Evolutionary conservation across 1,284 basidiomycete genomes (phyloP), one percentile per base, ranked within the genome.

Genomic region (Cryptococcus wingfieldii): DNA sequence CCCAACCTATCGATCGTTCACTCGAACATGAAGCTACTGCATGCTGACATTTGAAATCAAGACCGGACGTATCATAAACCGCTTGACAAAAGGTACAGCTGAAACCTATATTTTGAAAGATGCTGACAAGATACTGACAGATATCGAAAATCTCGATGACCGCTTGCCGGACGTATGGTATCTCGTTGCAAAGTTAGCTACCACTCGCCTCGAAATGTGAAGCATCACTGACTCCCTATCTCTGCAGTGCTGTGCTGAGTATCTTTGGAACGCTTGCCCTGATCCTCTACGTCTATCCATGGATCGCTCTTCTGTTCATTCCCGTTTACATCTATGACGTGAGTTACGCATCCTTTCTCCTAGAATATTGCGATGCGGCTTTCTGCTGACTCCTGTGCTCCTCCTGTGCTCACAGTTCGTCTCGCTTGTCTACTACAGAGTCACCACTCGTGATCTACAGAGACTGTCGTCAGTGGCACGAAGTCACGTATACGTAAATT

Each of bases 21-120:
- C 31, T 34, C 31, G 31, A 34, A 34, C 7, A 10, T 10, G 31
- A 10, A 34, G 23, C 23, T 23, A 23, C 23, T 34, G 5, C 10
- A 34, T 34, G 31, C 31, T 34, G 31, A 34, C 6, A 34, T 10
- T 6, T 2, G 31, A 34, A 10, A 34, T 5, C 31, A 34, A 58
- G 61, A 62, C 57, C 82, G 84, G 84, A 12, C 77, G 85, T 34
- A 83, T 88, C 54, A 74, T 85, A 53, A 84, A 83, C 3, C 77
- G 85, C 4, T 68, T 87, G 12, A 84, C 84, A 0, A 86, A 67
- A 50, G 59, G 59, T 57, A 39, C 25, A 41, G 10, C 7, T 27
- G 23, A 23, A 34, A 34, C 31, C 10, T 7, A 10, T 8, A 34
- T 4, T 13, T 13, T 23, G 38, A 42, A 19, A n/a, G 8, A 38